These are phyloP conservation scores for Ogataea nonfermentans DNA, from an alignment of 805 yeast species.

Conservation along the genomic window DNA sequence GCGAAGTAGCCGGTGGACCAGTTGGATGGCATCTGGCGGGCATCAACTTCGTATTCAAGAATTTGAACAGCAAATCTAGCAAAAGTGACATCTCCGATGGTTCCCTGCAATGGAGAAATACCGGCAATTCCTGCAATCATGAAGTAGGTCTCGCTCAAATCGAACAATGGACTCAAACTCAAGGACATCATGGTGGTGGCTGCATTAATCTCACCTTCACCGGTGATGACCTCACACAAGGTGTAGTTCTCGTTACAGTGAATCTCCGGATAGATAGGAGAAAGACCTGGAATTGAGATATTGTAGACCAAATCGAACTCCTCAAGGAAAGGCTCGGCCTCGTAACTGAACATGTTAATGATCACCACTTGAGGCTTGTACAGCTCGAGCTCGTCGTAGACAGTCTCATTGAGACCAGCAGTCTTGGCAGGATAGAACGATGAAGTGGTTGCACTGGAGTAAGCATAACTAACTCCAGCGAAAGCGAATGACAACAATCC, in stretches of 20 bases:
- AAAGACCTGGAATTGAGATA: constrained; percentile 63
- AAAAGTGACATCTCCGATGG: constrained; percentile 60
- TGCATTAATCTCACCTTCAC: constrained; percentile 69
- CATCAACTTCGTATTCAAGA: constrained; percentile 56
- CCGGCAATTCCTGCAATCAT: constrained; percentile 67
- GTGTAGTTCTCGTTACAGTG: constrained; percentile 53
- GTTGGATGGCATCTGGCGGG: constrained; percentile 46
- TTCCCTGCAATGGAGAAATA: constrained; percentile 53
- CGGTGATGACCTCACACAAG: constrained; percentile 62
- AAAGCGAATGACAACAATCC: constrained; percentile 10
- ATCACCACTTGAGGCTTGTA: constrained; percentile 55
- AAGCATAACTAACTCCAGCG: constrained; percentile 10
- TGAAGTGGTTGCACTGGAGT: constrained; percentile 17
- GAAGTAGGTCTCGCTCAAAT: constrained; percentile 59
- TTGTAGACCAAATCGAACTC: constrained; percentile 48
- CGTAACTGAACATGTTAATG: constrained; percentile 54
- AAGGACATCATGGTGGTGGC: constrained; percentile 58
- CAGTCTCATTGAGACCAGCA: constrained; percentile 23
- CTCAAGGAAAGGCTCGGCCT: constrained; percentile 52
- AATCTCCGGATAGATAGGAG: constrained; percentile 56
- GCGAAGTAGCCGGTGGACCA: constrained; percentile 64
- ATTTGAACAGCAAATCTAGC: constrained; percentile 62
- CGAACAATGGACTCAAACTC: constrained; percentile 51
- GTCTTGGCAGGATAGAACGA: constrained; percentile 21
- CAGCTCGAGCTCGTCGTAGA: constrained; percentile 24